Conservation (phyloP, 352 stramenopile genomes). For the Phytopythium delawarense region DNA sequence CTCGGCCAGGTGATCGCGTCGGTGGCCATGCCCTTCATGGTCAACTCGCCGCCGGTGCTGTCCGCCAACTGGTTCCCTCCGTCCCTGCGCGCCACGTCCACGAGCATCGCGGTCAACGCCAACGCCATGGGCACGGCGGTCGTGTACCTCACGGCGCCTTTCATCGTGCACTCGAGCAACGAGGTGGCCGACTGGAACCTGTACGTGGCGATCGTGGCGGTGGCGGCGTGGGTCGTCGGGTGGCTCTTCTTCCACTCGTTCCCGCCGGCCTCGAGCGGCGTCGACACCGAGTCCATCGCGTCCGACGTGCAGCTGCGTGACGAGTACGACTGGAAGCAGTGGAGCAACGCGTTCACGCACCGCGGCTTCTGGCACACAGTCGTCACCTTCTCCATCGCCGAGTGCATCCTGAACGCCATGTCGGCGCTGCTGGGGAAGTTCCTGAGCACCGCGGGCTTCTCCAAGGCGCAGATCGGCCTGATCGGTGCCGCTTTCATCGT, state of each 20-base stretch:
- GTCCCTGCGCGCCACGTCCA: slow-evolving; percentile 57
- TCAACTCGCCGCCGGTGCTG: slow-evolving; percentile 73
- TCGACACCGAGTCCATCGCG: slow-evolving; percentile 36
- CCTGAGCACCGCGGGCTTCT: slow-evolving; percentile 50
- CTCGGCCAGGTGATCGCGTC: slow-evolving; percentile 59
- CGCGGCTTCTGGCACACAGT: slow-evolving; percentile 60
- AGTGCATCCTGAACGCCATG: slow-evolving; percentile 70
- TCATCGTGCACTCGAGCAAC: slow-evolving; percentile 34
- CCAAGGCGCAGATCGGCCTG: slow-evolving; percentile 55
- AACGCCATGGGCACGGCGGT: slow-evolving; percentile 67
- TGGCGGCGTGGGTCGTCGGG: slow-evolving; percentile 13
- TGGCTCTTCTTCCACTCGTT: slow-evolving; percentile 44
- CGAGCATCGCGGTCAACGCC: slow-evolving; percentile 69
- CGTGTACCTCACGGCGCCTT: slow-evolving; percentile 49
- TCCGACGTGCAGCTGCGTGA: slow-evolving; percentile 56
- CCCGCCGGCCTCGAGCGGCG: slow-evolving; percentile 16
- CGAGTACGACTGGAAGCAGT: slow-evolving; percentile 75
- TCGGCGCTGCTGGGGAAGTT: slow-evolving; percentile 71
- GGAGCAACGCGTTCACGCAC: slow-evolving; percentile 57
- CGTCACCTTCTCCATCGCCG: slow-evolving; percentile 55
- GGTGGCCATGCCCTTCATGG: slow-evolving; percentile 80
- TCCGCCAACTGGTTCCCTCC: slow-evolving; percentile 74
- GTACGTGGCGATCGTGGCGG: slow-evolving; percentile 28
- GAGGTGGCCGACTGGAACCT: slow-evolving; percentile 43
- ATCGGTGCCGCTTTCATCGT: slow-evolving; percentile 72